Percentiles rank a stretch among this genome's conserved stretches.
Conservation (phyloP, 2,329 filamentous ascomycete species). For the Lachnellula occidentalis region DNA sequence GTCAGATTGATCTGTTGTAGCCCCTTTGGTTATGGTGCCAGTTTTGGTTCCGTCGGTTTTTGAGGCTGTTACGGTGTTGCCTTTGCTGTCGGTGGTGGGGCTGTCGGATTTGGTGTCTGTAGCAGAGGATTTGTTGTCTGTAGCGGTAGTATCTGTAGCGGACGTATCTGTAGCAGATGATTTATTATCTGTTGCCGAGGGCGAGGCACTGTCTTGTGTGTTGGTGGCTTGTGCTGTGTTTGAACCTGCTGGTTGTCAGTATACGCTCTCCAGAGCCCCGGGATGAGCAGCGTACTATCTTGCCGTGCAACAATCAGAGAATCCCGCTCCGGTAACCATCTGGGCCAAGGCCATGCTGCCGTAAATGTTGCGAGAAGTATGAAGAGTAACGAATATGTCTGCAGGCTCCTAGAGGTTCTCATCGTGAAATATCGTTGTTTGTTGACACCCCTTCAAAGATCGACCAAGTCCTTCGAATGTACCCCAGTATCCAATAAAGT, state of each 20-base stretch:
- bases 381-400: conserved; percentile 45
- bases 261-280: not conserved
- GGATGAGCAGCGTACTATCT: conserved; percentile 27
- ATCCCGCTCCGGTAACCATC: conserved; percentile 49
- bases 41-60: not conserved
- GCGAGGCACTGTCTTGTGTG: conserved; percentile 3
- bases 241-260: conserved; percentile 6
- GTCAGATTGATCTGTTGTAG: not conserved
- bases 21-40: conserved; percentile 1
- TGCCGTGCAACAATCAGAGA: conserved; percentile 43
- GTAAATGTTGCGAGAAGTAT: conserved; percentile 42
- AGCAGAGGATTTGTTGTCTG: conserved; percentile 1
- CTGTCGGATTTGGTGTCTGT: conserved; percentile 3
- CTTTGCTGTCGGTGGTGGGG: conserved; percentile 12
- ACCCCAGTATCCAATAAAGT: not conserved
- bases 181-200: conserved; percentile 1
- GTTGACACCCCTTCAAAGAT: conserved; percentile 17
- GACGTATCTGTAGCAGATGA: conserved; percentile 6
- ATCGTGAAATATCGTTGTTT: conserved; percentile 35
- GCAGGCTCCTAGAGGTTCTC: conserved; percentile 43
- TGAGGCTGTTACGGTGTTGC: not conserved
- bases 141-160: conserved; percentile 2
- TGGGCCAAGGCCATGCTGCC: conserved; percentile 49
- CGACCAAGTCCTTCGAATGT: conserved; percentile 1
- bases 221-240: conserved; percentile 4